A percentile compares a stretch with the other conserved stretches of the same genome.
These are phyloP conservation scores for Xylaria longipes DNA, from an alignment of 495 filamentous ascomycete species.

Conservation along the genomic window DNA sequence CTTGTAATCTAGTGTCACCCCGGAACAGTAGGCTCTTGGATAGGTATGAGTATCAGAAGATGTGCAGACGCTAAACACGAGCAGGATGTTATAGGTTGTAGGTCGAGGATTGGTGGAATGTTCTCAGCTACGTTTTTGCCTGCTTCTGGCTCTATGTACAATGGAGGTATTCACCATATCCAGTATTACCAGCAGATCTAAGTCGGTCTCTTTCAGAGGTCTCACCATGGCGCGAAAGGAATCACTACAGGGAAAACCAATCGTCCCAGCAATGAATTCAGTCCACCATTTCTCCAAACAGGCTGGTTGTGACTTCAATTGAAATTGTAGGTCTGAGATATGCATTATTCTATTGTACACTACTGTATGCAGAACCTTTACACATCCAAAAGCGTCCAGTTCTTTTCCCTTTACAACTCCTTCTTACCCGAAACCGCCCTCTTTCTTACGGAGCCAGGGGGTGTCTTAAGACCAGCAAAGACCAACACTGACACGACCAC, in stretches of 20 bases:
- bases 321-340: background rate
- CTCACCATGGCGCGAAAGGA: too few relatives aligned
- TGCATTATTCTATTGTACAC: background rate
- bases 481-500: conserved; percentile 71
- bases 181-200: too few relatives aligned
- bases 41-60: too few relatives aligned
- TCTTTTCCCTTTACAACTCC: conserved; percentile 38
- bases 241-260: too few relatives aligned
- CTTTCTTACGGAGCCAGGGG: conserved; percentile 44
- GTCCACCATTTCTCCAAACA: background rate
- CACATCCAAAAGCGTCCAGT: background rate
- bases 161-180: background rate
- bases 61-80: too few relatives aligned
- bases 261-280: background rate
- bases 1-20: too few relatives aligned
- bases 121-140: background rate
- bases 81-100: too few relatives aligned
- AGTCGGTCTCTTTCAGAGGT: too few relatives aligned
- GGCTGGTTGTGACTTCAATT: background rate
- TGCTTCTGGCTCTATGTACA: background rate
- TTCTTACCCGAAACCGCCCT: conserved; percentile 42
- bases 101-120: background rate
- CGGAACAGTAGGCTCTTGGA: too few relatives aligned
- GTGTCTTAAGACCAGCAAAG: conserved; percentile 68
- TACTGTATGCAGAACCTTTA: background rate